These are phyloP conservation scores for Pelagomonas calceolata DNA, from an alignment of 108 stramenopile species.

Conservation along the genomic window DNA sequence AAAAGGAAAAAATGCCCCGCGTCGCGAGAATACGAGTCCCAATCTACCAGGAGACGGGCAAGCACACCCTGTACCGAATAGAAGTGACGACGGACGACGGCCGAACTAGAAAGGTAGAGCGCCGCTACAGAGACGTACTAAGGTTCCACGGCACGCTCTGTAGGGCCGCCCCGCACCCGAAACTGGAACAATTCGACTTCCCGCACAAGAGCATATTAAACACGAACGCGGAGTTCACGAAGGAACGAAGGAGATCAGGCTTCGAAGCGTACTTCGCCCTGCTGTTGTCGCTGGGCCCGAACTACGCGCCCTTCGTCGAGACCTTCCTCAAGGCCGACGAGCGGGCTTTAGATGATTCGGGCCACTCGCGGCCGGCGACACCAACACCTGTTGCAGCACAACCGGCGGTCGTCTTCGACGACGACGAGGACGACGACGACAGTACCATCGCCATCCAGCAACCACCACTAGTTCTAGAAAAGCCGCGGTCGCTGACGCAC, in stretches of 20 bases:
- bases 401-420: not conserved
- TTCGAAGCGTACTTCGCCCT: slow-evolving; percentile 10
- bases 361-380: too few relatives aligned
- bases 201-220: slow-evolving; percentile 9
- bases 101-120: not conserved
- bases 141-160: not conserved
- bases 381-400: not conserved
- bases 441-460: too few relatives aligned
- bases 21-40: too few relatives aligned
- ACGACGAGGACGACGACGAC: too few relatives aligned
- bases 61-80: not conserved
- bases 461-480: too few relatives aligned
- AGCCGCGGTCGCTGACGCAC: too few relatives aligned
- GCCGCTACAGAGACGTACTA: slow-evolving; percentile 2
- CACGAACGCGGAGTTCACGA: slow-evolving; percentile 6
- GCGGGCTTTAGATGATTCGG: too few relatives aligned
- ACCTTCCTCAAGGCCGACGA: not conserved
- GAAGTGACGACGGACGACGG: not conserved
- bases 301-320: not conserved
- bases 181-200: not conserved
- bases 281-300: not conserved
- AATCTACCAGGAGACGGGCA: too few relatives aligned
- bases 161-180: not conserved
- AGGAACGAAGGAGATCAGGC: slow-evolving; percentile 4
- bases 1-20: too few relatives aligned